These are phyloP conservation scores for Aspergillus fijiensis DNA, from an alignment of 2,329 filamentous ascomycete genomes.

Conservation along the genomic window DNA sequence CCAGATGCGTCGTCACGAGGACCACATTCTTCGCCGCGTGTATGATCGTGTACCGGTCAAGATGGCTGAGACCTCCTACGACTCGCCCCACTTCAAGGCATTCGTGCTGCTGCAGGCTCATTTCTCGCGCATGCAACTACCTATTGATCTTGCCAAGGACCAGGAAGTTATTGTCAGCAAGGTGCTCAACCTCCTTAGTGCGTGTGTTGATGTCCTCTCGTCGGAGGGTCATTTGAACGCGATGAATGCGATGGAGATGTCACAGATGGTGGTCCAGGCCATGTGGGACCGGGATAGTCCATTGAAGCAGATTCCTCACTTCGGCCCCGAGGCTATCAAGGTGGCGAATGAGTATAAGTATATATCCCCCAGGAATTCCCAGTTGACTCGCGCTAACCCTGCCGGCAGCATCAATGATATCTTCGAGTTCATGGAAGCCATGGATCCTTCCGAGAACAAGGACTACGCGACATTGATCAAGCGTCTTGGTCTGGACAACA, in stretches of 20 bases:
- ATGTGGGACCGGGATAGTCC: slow-evolving; percentile 99
- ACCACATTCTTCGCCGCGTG: slow-evolving; percentile 80
- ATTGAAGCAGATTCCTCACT: slow-evolving; percentile 96
- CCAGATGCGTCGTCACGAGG: slow-evolving; percentile 90
- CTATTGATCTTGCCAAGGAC: slow-evolving; percentile 92
- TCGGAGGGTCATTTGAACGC: slow-evolving; percentile 96
- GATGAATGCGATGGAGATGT: slow-evolving; percentile 98
- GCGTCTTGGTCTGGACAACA: slow-evolving; percentile 73
- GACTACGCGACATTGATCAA: slow-evolving; percentile 76
- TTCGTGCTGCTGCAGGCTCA: slow-evolving; percentile 97
- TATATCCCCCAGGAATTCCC: slow-evolving; percentile 32
- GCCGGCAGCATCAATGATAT: slow-evolving; percentile 78
- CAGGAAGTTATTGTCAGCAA: slow-evolving; percentile 85
- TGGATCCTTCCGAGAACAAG: slow-evolving; percentile 91
- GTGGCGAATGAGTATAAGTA: slow-evolving; percentile 76
- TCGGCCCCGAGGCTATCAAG: slow-evolving; percentile 78
- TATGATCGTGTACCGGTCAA: slow-evolving; percentile 95
- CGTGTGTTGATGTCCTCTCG: slow-evolving; percentile 90
- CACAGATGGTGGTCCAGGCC: slow-evolving; percentile 96
- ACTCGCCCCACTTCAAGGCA: slow-evolving; percentile 97
- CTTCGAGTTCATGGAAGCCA: slow-evolving; percentile 97
- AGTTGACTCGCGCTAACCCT: slow-evolving; percentile 25
- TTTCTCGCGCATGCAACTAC: slow-evolving; percentile 95
- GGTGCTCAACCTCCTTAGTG: slow-evolving; percentile 82
- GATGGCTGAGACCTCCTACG: slow-evolving; percentile 80